Base-by-base conservation (phyloP, 78 protist genomes). In the Anaeramoeba flamelloides region DNA sequence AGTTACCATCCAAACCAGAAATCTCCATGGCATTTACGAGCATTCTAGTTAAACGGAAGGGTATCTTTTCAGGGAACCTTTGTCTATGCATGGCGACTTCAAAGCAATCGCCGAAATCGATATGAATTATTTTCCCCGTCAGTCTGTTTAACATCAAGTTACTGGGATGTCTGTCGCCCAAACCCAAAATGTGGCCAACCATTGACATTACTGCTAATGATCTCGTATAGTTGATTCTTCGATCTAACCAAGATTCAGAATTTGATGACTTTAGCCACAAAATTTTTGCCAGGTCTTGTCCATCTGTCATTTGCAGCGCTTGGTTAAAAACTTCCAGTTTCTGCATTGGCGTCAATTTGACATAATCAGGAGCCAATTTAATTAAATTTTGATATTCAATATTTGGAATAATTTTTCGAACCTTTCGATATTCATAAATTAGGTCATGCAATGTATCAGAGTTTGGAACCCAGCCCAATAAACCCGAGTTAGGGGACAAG, bases 31-130 rank as follows among this genome's bases (percentile, higher is more conserved):
- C 69, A 53, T 53, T 53, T 17, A 8, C 8, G 17, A 53, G 69
- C 69, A 53, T 53, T 53, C 69, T 53, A 26, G 69, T 53, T 53
- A 53, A 53, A 53, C 69, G 69, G 17, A 53, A 53, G 69, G 69
- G 69, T 26, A 53, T 53, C 17, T 53, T 53, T 53, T 53, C 69
- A 53, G 69, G 69, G 17, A 53, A 53, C 17, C 17, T 8, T 26
- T 17, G 8, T 53, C 69, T 53, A 26, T 53, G 34, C 69, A 53
- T 53, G 8, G 69, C 69, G 17, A 17, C 69, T 17, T 53, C 69
- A 53, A 53, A 53, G 17, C 69, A 53, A 53, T 53, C 69, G 8
- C 69, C 69, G 17, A 53, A 53, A 53, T 53, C 69, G 17, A 53
- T 53, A 53, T 53, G 69, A 26, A 17, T 26, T 26, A 53, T 53